A percentile compares a stretch with the other conserved stretches of the same genome.
phyloP scores from a whole-genome alignment of 2,329 filamentous ascomycete species.

The Dactylellina drechsleri region DNA sequence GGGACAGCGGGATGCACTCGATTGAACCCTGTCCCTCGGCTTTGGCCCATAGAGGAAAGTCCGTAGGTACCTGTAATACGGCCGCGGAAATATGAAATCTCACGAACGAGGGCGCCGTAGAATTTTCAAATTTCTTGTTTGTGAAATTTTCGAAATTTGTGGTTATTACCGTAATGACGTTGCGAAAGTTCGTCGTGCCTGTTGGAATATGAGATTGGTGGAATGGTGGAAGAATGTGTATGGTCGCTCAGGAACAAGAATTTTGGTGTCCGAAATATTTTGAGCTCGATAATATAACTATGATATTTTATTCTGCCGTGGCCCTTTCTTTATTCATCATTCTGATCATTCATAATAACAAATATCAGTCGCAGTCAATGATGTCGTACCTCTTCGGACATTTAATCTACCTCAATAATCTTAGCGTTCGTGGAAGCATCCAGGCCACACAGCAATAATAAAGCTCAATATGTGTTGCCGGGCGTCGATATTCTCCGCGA shows the following conservation, averaged over 20 bases:
- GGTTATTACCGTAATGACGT: not conserved
- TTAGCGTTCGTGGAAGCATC: too few species aligned
- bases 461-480: slow-evolving; percentile 8
- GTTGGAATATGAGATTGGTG: slow-evolving; percentile 38
- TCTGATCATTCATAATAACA: too few species aligned
- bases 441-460: not conserved
- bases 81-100: not conserved
- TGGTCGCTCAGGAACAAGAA: slow-evolving; percentile 20
- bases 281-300: slow-evolving; percentile 6
- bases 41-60: slow-evolving; percentile 47
- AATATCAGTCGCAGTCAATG: slow-evolving; percentile 11
- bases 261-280: too few species aligned
- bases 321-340: too few species aligned
- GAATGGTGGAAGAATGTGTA: slow-evolving; percentile 44
- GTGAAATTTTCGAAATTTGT: not conserved
- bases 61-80: slow-evolving; percentile 2
- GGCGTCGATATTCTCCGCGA: slow-evolving; percentile 36
- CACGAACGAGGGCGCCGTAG: not conserved
- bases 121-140: not conserved
- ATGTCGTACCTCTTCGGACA: slow-evolving; percentile 45
- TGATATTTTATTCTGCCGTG: slow-evolving; percentile 15
- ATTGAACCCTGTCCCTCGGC: slow-evolving; percentile 22
- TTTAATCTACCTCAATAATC: slow-evolving; percentile 23
- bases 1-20: slow-evolving; percentile 44
- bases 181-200: not conserved